Evolutionary conservation across 2,329 filamentous ascomycete species (phyloP).

Genomic region (Aspergillus glaucus): DNA sequence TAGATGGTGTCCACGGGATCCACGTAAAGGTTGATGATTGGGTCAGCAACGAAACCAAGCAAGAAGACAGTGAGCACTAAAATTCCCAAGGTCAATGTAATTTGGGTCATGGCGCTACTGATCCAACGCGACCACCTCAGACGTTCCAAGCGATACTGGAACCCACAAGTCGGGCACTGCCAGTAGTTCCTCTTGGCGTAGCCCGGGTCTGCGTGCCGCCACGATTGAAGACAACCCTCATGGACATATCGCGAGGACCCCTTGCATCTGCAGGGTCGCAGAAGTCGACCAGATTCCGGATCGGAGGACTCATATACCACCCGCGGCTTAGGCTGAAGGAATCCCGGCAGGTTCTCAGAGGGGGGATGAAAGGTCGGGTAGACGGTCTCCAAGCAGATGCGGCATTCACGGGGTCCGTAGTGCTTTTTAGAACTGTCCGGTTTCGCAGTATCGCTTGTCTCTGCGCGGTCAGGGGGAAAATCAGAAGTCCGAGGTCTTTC

Average conservation of each 20-base stretch:
- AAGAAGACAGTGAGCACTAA: slow-evolving; percentile 68
- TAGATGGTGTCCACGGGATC: slow-evolving; percentile 65
- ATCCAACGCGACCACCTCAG: slow-evolving; percentile 68
- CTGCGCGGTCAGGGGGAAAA: slow-evolving; percentile 8
- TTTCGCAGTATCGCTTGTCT: slow-evolving; percentile 7
- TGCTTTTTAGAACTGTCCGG: slow-evolving; percentile 35
- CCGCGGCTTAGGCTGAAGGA: slow-evolving; percentile 51
- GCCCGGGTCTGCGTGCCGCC: slow-evolving; percentile 68
- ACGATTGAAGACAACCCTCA: slow-evolving; percentile 77
- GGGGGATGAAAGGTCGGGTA: slow-evolving; percentile 54
- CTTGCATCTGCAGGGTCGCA: slow-evolving; percentile 89
- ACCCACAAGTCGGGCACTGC: slow-evolving; percentile 82
- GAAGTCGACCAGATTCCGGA: slow-evolving; percentile 65
- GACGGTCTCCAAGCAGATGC: slow-evolving; percentile 78
- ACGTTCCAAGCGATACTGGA: slow-evolving; percentile 71
- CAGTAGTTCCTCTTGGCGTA: slow-evolving; percentile 66
- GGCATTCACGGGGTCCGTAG: slow-evolving; percentile 70
- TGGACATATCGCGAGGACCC: slow-evolving; percentile 92
- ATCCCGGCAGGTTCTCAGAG: slow-evolving; percentile 49
- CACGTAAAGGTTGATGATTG: slow-evolving; percentile 80
- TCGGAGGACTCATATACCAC: slow-evolving; percentile 70
- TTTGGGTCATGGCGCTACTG: slow-evolving; percentile 60
- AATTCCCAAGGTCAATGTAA: slow-evolving; percentile 64
- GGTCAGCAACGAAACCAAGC: slow-evolving; percentile 87
- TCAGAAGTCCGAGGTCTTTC: slow-evolving; percentile 6